A percentile compares a stretch with the other conserved stretches of the same genome.
Evolutionary conservation across 2,329 filamentous ascomycete species (phyloP).

Genomic region (Tolypocladium cylindrosporum): DNA sequence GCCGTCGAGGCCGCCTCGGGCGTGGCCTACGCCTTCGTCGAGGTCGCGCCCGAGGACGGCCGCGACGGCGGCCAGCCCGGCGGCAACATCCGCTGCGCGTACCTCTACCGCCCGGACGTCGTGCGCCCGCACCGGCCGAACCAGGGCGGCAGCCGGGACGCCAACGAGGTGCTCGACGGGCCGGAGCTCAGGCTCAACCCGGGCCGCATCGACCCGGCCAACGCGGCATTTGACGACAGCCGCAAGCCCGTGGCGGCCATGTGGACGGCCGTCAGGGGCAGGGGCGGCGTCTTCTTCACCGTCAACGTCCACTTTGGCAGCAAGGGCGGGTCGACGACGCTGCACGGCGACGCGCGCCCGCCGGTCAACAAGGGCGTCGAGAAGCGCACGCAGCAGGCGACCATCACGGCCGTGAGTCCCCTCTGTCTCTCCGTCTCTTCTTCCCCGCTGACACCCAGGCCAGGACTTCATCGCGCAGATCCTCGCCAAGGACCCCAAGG

Average conservation of each 20-base stretch:
- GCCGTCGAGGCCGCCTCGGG: slow-evolving; percentile 40
- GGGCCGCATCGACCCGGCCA: slow-evolving; percentile 54
- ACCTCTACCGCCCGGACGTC: slow-evolving; percentile 54
- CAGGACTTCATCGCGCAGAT: slow-evolving; percentile 47
- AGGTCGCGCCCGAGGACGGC: slow-evolving; percentile 49
- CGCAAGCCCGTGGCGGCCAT: slow-evolving; percentile 59
- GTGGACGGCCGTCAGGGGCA: slow-evolving; percentile 49
- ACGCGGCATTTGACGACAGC: slow-evolving; percentile 47
- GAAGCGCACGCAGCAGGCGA: slow-evolving; percentile 44
- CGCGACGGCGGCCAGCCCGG: slow-evolving; percentile 57
- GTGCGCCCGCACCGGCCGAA: slow-evolving; percentile 50
- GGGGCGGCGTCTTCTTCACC: slow-evolving; percentile 51
- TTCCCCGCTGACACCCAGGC: not conserved
- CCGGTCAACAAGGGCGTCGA: slow-evolving; percentile 56
- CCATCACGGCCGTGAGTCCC: slow-evolving; percentile 41
- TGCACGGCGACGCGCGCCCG: slow-evolving; percentile 56
- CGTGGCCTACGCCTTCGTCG: slow-evolving; percentile 47
- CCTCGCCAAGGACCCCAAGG: slow-evolving; percentile 42
- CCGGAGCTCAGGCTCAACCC: slow-evolving; percentile 58
- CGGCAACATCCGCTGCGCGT: slow-evolving; percentile 62
- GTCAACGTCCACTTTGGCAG: slow-evolving; percentile 60
- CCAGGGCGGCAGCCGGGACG: slow-evolving; percentile 42
- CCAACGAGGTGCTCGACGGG: slow-evolving; percentile 42
- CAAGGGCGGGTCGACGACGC: slow-evolving; percentile 54
- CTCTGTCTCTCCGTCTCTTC: slow-evolving; percentile 5